Percentiles rank a stretch among this genome's conserved stretches.
These are phyloP conservation scores for Hibiscus tridactylites DNA, from an alignment of 345 rosid species.

Conservation along the genomic window DNA sequence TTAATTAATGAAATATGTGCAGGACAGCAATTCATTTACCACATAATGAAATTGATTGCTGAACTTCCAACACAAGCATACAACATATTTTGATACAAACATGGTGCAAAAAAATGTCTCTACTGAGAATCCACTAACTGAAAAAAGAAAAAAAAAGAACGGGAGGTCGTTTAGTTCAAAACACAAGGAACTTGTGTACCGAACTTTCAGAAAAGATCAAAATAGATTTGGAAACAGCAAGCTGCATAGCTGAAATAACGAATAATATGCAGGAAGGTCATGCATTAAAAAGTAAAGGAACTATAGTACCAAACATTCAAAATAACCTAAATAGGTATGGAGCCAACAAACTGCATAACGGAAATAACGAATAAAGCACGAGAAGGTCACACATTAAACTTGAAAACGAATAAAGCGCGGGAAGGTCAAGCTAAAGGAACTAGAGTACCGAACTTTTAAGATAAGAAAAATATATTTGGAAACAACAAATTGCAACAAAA, in stretches of 20 bases:
- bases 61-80: too few species aligned
- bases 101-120: too few species aligned
- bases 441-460: constrained; percentile 11
- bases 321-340: background rate
- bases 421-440: constrained; percentile 3
- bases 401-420: background rate
- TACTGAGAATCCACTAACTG: too few species aligned
- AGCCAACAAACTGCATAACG: constrained; percentile 3
- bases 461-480: background rate
- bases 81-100: too few species aligned
- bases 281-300: background rate
- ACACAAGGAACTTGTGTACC: background rate
- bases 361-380: background rate
- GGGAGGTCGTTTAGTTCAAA: too few species aligned
- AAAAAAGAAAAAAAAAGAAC: too few species aligned
- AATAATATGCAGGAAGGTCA: background rate
- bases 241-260: background rate
- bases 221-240: background rate
- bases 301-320: background rate
- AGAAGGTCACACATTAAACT: background rate
- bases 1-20: background rate
- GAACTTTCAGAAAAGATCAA: constrained; percentile 9
- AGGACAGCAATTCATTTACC: too few species aligned
- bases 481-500: background rate
- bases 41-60: too few species aligned